phyloP scores from a whole-genome alignment of 1,284 basidiomycete genomes.

The Veloboletus limbatus region DNA sequence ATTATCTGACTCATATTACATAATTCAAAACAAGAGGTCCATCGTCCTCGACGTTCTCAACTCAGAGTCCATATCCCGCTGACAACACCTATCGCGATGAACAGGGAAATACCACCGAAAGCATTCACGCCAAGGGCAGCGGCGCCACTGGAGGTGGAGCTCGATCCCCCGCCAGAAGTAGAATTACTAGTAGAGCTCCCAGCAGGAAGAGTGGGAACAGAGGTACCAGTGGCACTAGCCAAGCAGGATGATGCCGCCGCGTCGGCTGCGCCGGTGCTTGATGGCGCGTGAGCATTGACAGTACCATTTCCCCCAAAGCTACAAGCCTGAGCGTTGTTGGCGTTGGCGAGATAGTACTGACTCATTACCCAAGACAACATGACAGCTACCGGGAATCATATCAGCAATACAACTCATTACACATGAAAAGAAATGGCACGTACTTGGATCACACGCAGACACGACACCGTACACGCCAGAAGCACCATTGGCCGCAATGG shows the following conservation, averaged over 20 bases:
- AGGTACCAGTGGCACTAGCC: constrained; percentile 63
- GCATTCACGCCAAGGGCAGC: constrained; percentile 35
- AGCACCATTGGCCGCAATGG: constrained; percentile 71
- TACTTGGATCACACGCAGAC: constrained; percentile 73
- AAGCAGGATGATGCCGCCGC: constrained; percentile 71
- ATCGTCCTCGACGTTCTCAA: constrained; percentile 30
- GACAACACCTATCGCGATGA: constrained; percentile 38
- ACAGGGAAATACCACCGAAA: constrained; percentile 41
- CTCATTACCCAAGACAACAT: constrained; percentile 85
- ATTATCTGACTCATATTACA: no score
- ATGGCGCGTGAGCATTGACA: constrained; percentile 57
- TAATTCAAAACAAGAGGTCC: no score
- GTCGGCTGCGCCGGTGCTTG: constrained; percentile 52
- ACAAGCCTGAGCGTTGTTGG: constrained; percentile 60
- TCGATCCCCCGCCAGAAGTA: constrained; percentile 27
- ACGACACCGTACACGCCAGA: constrained; percentile 75
- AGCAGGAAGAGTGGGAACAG: constrained; percentile 57
- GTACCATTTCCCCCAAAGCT: constrained; percentile 84
- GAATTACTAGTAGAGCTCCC: constrained; percentile 22
- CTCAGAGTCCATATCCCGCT: constrained; percentile 48
- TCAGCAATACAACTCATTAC: constrained; percentile 8
- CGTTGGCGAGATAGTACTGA: constrained; percentile 69
- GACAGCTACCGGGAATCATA: constrained; percentile 44
- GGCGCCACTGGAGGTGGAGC: constrained; percentile 21
- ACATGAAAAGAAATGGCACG: constrained; percentile 29